These are phyloP conservation scores for Aspergillus fijiensis DNA, from an alignment of 2,329 filamentous ascomycete species.

Conservation along the genomic window DNA sequence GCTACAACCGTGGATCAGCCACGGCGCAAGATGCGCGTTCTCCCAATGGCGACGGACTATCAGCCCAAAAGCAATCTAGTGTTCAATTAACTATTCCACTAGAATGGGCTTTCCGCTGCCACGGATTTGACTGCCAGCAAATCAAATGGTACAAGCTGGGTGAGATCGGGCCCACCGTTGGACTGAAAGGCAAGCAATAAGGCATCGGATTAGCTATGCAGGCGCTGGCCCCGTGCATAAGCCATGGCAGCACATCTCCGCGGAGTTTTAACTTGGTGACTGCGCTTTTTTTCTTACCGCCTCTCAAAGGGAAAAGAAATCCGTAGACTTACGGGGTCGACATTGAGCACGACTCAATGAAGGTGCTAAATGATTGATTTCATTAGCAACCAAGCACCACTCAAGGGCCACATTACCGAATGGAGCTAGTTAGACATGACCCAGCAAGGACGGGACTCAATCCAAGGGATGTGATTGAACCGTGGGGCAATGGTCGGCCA, in stretches of 20 bases:
- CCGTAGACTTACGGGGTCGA: not conserved
- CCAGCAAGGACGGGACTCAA: not conserved
- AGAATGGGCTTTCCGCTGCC: conserved; percentile 11
- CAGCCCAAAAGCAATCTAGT: not conserved
- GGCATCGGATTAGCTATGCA: not conserved
- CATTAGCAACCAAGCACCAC: not conserved
- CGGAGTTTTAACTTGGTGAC: not conserved
- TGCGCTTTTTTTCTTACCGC: not conserved
- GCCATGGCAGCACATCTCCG: not conserved
- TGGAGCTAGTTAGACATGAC: not conserved
- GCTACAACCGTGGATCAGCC: not conserved
- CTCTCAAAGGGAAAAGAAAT: not conserved
- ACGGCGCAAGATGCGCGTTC: not conserved
- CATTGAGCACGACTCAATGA: not conserved
- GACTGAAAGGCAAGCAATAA: not conserved
- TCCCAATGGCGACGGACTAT: not conserved
- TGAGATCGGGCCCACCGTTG: conserved; percentile 6
- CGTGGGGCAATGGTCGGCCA: not conserved
- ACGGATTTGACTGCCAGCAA: conserved; percentile 18
- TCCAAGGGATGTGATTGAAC: not conserved
- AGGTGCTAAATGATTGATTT: not conserved
- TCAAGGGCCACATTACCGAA: not conserved
- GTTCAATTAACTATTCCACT: conserved; percentile 11
- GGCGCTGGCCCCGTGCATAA: not conserved
- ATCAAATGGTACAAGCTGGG: conserved; percentile 1